Conservation (phyloP, 352 stramenopile species). For the Pythium aquatile region DNA sequence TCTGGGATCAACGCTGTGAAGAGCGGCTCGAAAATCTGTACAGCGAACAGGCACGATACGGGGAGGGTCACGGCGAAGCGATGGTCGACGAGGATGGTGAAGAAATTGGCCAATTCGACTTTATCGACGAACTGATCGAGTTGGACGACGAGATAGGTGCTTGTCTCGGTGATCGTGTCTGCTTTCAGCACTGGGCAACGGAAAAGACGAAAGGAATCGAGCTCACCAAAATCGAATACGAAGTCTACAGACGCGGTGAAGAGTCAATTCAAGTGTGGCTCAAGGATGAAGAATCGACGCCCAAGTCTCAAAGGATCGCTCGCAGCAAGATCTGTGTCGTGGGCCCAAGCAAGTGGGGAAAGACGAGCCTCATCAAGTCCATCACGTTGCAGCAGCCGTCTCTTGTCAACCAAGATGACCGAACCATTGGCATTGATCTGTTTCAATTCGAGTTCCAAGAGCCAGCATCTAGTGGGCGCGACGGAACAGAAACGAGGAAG, state of each 20-base stretch:
- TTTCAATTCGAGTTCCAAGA: conserved; percentile 24
- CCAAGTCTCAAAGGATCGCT: background rate
- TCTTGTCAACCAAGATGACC: conserved; percentile 14
- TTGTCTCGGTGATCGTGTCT: background rate
- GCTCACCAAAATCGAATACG: background rate
- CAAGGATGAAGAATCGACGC: background rate
- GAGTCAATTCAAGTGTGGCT: conserved; percentile 13
- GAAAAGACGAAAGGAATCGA: background rate
- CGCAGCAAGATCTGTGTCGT: conserved; percentile 21
- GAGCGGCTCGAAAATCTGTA: background rate
- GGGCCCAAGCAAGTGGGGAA: conserved; percentile 27
- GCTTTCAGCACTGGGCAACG: background rate
- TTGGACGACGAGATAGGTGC: background rate
- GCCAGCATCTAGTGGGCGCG: background rate
- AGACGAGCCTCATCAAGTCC: conserved; percentile 33
- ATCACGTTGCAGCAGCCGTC: conserved; percentile 12
- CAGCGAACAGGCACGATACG: background rate
- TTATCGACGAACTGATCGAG: background rate
- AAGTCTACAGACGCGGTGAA: conserved; percentile 11
- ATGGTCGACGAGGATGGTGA: background rate
- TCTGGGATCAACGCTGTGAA: background rate
- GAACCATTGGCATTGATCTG: conserved; percentile 31
- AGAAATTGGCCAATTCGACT: background rate
- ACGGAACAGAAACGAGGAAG: background rate
- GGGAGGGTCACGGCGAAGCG: background rate